A percentile compares a stretch with the other conserved stretches of the same genome.
Conservation (phyloP, 2,329 filamentous ascomycete genomes). For the Pestalotiopsis sp. region DNA sequence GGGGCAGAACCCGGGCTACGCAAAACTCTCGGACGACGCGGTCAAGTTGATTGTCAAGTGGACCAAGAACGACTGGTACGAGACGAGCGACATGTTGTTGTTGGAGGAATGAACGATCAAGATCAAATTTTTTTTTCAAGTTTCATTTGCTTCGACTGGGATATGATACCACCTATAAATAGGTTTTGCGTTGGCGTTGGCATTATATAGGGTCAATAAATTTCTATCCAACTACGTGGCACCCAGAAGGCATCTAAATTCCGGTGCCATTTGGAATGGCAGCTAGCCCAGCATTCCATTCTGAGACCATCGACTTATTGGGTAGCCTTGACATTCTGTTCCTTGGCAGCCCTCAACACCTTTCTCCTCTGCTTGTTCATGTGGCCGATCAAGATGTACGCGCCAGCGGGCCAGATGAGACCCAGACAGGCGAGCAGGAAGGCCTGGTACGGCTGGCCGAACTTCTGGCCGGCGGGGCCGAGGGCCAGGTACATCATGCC, state of each 20-base stretch:
- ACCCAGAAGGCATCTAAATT: too few relatives aligned
- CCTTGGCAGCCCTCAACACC: conserved; percentile 67
- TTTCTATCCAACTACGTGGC: background rate
- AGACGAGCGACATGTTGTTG: conserved; percentile 42
- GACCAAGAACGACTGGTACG: conserved; percentile 68
- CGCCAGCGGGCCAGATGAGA: conserved; percentile 75
- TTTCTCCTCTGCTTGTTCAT: conserved; percentile 92
- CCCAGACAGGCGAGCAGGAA: conserved; percentile 77
- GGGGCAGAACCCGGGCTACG: conserved; percentile 72
- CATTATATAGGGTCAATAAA: conserved; percentile 3
- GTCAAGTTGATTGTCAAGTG: conserved; percentile 66
- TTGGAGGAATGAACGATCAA: conserved; percentile 30
- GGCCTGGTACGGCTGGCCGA: conserved; percentile 57
- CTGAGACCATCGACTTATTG: background rate
- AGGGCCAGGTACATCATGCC: conserved; percentile 75
- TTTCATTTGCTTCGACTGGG: background rate
- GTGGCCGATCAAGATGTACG: conserved; percentile 86
- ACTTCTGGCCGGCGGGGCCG: conserved; percentile 52
- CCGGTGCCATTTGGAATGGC: background rate
- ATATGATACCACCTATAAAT: conserved; percentile 10
- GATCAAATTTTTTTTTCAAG: background rate
- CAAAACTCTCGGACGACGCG: conserved; percentile 65
- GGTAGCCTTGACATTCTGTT: conserved; percentile 35
- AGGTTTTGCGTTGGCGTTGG: background rate
- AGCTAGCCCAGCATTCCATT: background rate